Evolutionary conservation across 805 yeast species (phyloP), one percentile per base, ranked within the genome.

Genomic region (Saturnispora bothae): DNA sequence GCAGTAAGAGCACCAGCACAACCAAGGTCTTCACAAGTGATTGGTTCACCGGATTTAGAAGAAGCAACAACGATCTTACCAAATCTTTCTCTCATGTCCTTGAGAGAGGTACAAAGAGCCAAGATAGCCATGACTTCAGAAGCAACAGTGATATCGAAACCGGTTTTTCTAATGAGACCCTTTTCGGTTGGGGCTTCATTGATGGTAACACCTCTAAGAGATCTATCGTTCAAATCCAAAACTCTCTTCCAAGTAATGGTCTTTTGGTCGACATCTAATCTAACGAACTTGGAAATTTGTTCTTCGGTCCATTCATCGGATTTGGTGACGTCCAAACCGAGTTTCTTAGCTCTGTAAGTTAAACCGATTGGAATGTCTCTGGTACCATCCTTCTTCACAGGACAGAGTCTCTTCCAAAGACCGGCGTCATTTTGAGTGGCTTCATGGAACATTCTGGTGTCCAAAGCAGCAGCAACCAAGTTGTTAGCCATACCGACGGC

Each of bases 1-100:
- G 97, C 96, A 35, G 96, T 81, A 45, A 89, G 65, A 14, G 97
- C 97, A 53, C 97, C 97, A 20, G 95, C 95, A 60, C 84, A 78
- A 26, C 96, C 96, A 50, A 89, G 69, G 56, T 89, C 97, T 59
- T 89, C 96, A 50, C 88, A 83, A 36, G 97, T 88, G 51, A 89
- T 69, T 46, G 96, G 94, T 34, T 66, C 79, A 40, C 94, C 94
- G 8, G 71, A 57, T 43, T 59, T 65, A 49, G 79, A 77, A 18
- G 89, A 73, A 21, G 94, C 97, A 48, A 89, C 84, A 34, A 89
- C 96, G 66, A 89, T 81, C 41, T 71, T 72, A 42, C 96, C 96
- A 36, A 89, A 77, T 55, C 97, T 74, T 50, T 72, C 73, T 57
- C 96, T 73, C 82, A 89, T 73, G 59, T 89, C 96, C 43, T 71